Percentiles rank a stretch among this genome's conserved stretches.
Conservation (phyloP, 225 moss, liverwort and hornwort genomes). For the Polytrichum formosum region DNA sequence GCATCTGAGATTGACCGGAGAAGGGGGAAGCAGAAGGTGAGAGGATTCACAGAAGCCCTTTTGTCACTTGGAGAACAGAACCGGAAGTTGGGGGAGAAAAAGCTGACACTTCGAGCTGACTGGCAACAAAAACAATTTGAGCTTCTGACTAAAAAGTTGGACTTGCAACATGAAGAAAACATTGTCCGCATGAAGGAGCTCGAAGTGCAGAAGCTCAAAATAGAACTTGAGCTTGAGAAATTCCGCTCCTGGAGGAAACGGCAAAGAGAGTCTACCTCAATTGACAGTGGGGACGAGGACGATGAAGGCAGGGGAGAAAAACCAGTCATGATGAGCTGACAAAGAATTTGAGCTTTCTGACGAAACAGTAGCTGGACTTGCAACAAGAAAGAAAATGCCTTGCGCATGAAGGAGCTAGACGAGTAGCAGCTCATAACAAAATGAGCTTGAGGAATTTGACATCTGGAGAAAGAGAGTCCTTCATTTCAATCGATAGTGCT, state of each 20-base stretch:
- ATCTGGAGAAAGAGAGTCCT: too few relatives aligned
- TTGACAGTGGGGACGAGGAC: too few relatives aligned
- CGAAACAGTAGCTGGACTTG: too few relatives aligned
- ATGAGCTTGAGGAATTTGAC: too few relatives aligned
- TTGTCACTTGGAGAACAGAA: constrained; percentile 1
- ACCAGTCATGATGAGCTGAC: too few relatives aligned
- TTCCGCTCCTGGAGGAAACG: background rate
- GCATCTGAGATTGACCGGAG: background rate
- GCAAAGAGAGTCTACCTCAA: background rate
- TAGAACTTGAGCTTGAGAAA: background rate
- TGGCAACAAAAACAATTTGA: constrained; percentile 2
- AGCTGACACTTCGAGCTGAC: constrained; percentile 1
- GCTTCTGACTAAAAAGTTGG: background rate
- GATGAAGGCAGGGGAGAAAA: too few relatives aligned
- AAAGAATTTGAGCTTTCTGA: too few relatives aligned
- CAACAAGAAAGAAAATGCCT: too few relatives aligned
- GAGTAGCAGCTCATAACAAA: too few relatives aligned
- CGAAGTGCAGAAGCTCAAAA: background rate
- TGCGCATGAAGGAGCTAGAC: too few relatives aligned
- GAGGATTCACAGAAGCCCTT: constrained; percentile 1
- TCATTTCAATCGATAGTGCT: too few relatives aligned
- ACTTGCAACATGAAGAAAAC: constrained; percentile 1
- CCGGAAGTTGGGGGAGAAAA: constrained; percentile 1
- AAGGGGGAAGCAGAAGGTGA: constrained; percentile 1
- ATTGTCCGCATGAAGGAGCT: background rate